Base-by-base conservation (phyloP, 2,329 filamentous ascomycete genomes). In the Verticillium nonalfalfae region DNA sequence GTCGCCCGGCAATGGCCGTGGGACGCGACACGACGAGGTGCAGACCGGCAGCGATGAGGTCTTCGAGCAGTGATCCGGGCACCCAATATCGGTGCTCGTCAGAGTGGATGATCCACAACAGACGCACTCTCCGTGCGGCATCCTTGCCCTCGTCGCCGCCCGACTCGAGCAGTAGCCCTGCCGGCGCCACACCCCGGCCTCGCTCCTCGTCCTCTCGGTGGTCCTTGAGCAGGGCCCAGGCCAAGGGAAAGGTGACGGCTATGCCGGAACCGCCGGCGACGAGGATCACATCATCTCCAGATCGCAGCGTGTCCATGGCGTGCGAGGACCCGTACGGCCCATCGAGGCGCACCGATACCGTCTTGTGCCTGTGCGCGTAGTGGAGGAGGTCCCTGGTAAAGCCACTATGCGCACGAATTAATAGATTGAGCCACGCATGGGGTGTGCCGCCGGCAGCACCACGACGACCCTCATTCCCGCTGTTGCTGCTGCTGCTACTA, bases 251-350 rank as follows among this genome's bases (percentile, higher is more conserved):
- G 0, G 81, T 80, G 31, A 89, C 86, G 1, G 85, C 86, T 55
- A 89, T 86, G 5, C 86, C 87, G 34, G 83, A 86, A 0, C 87
- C 87, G 3, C 86, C 86, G 1, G 85, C 85, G 9, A 90, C 75
- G 11, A 89, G 69, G 4, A 89, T 71, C 0, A 81, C 78, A 0
- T 79, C 76, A 45, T 80, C 74, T 15, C 79, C 76, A 14, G 75
- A 73, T 7, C 77, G 75, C 2, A 89, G 75, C 68, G 84, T 77
- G 18, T 81, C 72, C 15, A 86, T 73, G 0, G 85, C 82, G 65
- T 84, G 80, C 0, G 76, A 74, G 10, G 82, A 86, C 45, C 86
- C 86, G 66, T 90, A 89, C 0, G 86, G 86, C 0, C 87, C 86
- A 65, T 90, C 85, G n/a, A 89, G 71, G 7, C 81, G 77, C 31